phyloP scores from a whole-genome alignment of 257 asterid species.

The Perilla frutescens region DNA sequence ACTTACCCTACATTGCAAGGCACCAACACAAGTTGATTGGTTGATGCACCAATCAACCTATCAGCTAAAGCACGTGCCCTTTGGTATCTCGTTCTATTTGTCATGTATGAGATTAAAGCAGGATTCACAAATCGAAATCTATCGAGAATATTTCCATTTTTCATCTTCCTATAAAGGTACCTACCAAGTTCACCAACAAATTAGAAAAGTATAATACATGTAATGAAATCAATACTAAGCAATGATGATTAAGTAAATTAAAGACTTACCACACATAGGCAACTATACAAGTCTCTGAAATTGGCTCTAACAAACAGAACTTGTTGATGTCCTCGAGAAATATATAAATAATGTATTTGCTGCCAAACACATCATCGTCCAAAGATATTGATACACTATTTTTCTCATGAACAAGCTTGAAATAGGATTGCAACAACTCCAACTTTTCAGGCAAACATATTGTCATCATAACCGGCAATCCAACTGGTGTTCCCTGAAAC shows the following conservation, averaged over 20 bases:
- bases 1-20: background rate
- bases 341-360: background rate
- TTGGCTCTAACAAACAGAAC: background rate
- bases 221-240: background rate
- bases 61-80: background rate
- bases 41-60: background rate
- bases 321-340: background rate
- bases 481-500: background rate
- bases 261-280: background rate
- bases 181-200: constrained; percentile 10
- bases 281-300: no score
- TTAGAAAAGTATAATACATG: background rate
- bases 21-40: no score
- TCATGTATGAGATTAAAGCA: background rate
- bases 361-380: background rate
- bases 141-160: background rate
- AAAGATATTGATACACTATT: background rate
- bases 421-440: background rate
- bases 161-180: background rate
- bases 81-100: background rate
- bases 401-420: background rate
- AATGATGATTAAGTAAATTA: background rate
- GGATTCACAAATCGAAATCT: background rate
- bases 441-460: background rate
- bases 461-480: background rate